Evolutionary conservation across 495 filamentous ascomycete species (phyloP), one percentile per base, ranked within the genome.

Genomic region (Xylaria venustula): DNA sequence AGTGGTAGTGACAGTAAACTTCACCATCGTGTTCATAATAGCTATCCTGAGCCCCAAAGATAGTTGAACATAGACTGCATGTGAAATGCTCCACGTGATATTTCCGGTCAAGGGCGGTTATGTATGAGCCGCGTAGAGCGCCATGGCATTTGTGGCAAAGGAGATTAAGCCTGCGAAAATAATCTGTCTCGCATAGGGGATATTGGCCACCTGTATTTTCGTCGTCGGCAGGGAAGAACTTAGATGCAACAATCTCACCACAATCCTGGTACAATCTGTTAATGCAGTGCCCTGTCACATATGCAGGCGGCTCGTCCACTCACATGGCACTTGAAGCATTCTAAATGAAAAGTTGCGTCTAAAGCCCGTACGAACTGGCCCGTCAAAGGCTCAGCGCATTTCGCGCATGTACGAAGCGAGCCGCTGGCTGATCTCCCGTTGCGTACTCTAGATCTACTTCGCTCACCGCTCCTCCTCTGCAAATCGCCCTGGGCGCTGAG

Each of bases 81-180:
- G 95, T 99, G 71, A 99, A 99, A 75, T 99, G 95, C 67, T 98
- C 94, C 61, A 99, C 95, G 71, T 99, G 95, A 70, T 98, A 99
- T 75, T 99, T 99, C 51, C 90, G 88, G 62, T 99, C 95, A 34
- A 98, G 82, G 7, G 95, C 95, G 0, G 95, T 99, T 64, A 99
- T 99, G 70, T 99, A 99, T 20, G 95, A 98, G 5, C 94, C 95
- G 42, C 95, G 91, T 20, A 99, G 81, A 50, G 95, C 95, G 48
- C 91, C 91, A 61, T 91, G 91, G 74, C 95, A 99, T 44, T 93
- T 85, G 64, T 90, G 87, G 73, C 95, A 99, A 22, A 99, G 78
- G 25, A 99, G 82, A 59, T 93, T 90, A 12, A 99, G 83, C 46
- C 95, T 86, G 58, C 92, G 87, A 70, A 99, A 99, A 71, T 98